A percentile compares a stretch with the other conserved stretches of the same genome.
These are phyloP conservation scores for Acanthamoeba lenticulata DNA, from an alignment of 208 protist species.

Conservation along the genomic window DNA sequence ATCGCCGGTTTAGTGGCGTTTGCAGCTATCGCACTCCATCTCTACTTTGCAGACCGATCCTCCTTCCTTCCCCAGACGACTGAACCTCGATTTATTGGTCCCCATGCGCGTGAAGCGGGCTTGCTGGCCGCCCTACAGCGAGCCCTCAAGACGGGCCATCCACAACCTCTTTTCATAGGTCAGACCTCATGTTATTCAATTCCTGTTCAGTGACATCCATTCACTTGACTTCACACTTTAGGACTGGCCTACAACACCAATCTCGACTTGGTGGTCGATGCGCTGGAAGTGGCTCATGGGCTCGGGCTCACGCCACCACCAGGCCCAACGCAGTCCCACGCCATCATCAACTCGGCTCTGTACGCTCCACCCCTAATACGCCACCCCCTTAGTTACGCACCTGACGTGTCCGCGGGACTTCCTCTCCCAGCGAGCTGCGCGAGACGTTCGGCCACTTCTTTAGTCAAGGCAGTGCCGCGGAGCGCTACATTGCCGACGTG, in stretches of 20 bases:
- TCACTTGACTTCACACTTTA: not conserved
- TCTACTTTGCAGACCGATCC: not conserved
- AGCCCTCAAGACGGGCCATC: not conserved
- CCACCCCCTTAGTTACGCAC: not conserved
- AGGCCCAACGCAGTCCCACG: not conserved
- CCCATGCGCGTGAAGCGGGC: not conserved
- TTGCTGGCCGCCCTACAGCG: not conserved
- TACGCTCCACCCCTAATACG: not conserved
- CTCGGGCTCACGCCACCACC: not conserved
- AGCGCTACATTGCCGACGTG: conserved; percentile 11
- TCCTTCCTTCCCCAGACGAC: not conserved
- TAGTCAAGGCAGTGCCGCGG: conserved; percentile 31
- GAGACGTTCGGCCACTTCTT: conserved; percentile 63
- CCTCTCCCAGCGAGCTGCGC: not conserved
- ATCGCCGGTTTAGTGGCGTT: not conserved
- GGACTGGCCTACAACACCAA: conserved; percentile 65
- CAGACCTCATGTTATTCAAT: not conserved
- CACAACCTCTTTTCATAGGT: not conserved
- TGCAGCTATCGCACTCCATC: not conserved
- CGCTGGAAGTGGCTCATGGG: not conserved
- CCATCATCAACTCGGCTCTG: not conserved
- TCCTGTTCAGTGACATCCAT: not conserved
- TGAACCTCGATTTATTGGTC: not conserved
- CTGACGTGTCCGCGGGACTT: too few relatives aligned
- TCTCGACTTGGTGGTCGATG: conserved; percentile 51